Evolutionary conservation across 2,329 filamentous ascomycete genomes (phyloP).

Genomic region (Aureobasidium sp.): DNA sequence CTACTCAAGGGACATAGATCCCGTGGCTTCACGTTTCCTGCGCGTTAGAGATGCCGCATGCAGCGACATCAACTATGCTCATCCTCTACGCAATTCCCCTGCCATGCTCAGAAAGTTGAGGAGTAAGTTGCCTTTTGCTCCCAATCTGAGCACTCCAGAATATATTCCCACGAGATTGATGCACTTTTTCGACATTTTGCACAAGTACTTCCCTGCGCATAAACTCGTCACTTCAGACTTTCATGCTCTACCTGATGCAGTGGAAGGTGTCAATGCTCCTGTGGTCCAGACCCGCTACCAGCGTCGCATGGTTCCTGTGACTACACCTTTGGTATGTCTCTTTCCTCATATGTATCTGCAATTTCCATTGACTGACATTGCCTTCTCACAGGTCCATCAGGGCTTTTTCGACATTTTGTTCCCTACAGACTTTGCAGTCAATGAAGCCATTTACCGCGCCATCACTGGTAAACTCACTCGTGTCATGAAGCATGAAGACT

Average conservation of each 20-base stretch:
- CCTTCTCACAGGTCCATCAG: no score
- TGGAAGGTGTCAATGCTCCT: conserved; percentile 79
- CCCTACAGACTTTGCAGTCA: conserved; percentile 85
- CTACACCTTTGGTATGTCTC: conserved; percentile 71
- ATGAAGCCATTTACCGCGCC: conserved; percentile 86
- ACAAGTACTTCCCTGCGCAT: conserved; percentile 82
- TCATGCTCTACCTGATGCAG: conserved; percentile 71
- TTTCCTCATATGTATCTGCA: background rate
- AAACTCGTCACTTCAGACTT: conserved; percentile 87
- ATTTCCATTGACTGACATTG: no score
- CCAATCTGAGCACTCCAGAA: conserved; percentile 74
- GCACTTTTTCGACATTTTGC: conserved; percentile 92
- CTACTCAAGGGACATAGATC: conserved; percentile 73
- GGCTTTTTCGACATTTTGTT: conserved; percentile 99
- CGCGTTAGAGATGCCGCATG: conserved; percentile 71
- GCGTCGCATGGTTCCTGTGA: conserved; percentile 77
- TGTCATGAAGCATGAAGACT: conserved; percentile 80
- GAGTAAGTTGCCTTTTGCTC: conserved; percentile 57
- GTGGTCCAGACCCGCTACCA: conserved; percentile 94
- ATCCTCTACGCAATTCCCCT: conserved; percentile 47
- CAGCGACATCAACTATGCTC: conserved; percentile 50
- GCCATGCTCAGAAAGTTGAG: conserved; percentile 53
- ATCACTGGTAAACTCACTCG: conserved; percentile 87
- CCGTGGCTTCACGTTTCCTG: conserved; percentile 72
- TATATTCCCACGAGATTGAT: conserved; percentile 92